Conservation (phyloP, 768 basidiomycete species). For the Flagelloscypha sp. region DNA sequence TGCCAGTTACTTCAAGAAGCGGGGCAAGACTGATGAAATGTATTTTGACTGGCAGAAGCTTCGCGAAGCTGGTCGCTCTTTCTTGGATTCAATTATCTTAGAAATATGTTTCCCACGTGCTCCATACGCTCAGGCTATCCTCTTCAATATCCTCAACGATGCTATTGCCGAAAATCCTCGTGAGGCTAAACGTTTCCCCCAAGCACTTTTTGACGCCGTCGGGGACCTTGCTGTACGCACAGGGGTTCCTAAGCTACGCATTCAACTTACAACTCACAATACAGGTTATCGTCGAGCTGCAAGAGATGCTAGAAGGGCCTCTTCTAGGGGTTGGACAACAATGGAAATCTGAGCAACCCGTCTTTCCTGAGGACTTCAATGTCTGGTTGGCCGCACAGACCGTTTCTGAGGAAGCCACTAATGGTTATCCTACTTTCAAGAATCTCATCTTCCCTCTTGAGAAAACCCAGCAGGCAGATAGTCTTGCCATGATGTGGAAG, state of each 20-base stretch:
- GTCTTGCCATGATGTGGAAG: slow-evolving; percentile 59
- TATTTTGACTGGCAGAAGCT: slow-evolving; percentile 60
- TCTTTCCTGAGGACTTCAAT: slow-evolving; percentile 55
- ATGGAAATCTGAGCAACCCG: slow-evolving; percentile 41
- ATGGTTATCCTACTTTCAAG: slow-evolving; percentile 40
- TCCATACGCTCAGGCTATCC: slow-evolving; percentile 54
- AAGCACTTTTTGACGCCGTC: slow-evolving; percentile 71
- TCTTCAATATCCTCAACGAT: slow-evolving; percentile 62
- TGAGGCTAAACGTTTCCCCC: slow-evolving; percentile 70
- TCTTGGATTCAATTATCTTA: slow-evolving; percentile 76
- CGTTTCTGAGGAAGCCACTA: slow-evolving; percentile 50
- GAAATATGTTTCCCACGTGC: slow-evolving; percentile 73
- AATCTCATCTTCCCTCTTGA: slow-evolving; percentile 52
- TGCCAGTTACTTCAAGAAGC: slow-evolving; percentile 55
- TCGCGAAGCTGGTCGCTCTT: slow-evolving; percentile 61
- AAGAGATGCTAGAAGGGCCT: slow-evolving; percentile 54
- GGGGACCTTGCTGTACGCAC: slow-evolving; percentile 67
- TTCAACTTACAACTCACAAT: neutral
- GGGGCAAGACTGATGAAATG: slow-evolving; percentile 38
- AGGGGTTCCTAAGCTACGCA: slow-evolving; percentile 1
- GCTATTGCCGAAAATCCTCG: slow-evolving; percentile 65
- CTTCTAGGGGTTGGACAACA: slow-evolving; percentile 45
- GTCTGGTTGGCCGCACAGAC: slow-evolving; percentile 64
- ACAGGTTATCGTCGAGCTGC: slow-evolving; percentile 59
- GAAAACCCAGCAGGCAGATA: slow-evolving; percentile 38